A percentile compares a stretch with the other conserved stretches of the same genome.
These are phyloP conservation scores for Kurtzmaniella cleridarum DNA, from an alignment of 805 yeast species.

Conservation along the genomic window DNA sequence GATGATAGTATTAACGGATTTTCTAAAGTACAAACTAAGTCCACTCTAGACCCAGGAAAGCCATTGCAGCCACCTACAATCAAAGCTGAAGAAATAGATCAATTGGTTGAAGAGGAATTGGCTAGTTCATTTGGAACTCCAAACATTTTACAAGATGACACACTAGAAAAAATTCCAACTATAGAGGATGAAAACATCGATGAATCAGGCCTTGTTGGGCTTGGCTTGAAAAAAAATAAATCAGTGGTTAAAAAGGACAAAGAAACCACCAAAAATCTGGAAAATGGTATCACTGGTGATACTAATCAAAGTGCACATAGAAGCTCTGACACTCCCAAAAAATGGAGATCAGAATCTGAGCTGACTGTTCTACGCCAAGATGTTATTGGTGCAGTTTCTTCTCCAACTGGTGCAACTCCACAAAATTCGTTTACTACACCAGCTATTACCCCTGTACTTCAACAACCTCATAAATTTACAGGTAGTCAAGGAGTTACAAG, in stretches of 20 bases:
- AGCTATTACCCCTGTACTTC: conserved; percentile 26
- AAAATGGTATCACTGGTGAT: too few species aligned
- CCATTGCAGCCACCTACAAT: conserved; percentile 17
- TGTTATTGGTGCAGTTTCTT: too few species aligned
- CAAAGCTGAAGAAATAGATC: conserved; percentile 11
- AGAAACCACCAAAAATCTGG: not conserved
- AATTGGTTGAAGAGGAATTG: conserved; percentile 10
- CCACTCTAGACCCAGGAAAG: conserved; percentile 45
- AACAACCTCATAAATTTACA: conserved; percentile 11
- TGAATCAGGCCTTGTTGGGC: conserved; percentile 8
- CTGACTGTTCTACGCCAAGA: too few species aligned
- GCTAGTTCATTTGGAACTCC: conserved; percentile 9
- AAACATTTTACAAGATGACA: conserved; percentile 15
- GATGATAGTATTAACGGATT: too few species aligned
- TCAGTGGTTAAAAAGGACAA: not conserved
- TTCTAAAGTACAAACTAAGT: conserved; percentile 1
- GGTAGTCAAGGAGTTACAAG: conserved; percentile 11
- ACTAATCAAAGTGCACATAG: too few species aligned
- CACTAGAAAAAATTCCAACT: conserved; percentile 25
- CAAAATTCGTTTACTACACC: conserved; percentile 20
- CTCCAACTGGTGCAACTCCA: conserved; percentile 8
- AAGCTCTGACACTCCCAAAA: too few species aligned
- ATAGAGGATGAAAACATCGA: conserved; percentile 30
- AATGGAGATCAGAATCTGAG: too few species aligned
- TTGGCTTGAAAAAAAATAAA: not conserved